Base-by-base conservation (phyloP, 306 rosid species). In the Vachellia collinsii region DNA sequence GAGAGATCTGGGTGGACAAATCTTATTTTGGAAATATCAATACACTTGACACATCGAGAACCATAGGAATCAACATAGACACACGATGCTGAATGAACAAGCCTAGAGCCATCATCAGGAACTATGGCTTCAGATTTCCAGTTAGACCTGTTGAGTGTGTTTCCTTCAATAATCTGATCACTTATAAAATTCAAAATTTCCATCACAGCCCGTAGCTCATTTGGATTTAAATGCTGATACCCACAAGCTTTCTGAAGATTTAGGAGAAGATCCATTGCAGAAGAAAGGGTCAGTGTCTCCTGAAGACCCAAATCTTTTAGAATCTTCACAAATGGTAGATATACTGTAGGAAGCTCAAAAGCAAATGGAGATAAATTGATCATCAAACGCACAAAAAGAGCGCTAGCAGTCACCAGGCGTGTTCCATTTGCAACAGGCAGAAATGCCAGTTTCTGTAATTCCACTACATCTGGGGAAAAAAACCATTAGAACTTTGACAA, bases 361-460 rank as follows among this genome's bases (percentile, higher is more conserved):
- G 97, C 95, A 91, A 94, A 93, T 12, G 99, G 99, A 54, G 99
- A 94, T 83, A 94, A 88, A 83, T 93, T 94, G 84, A 94, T 83
- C 47, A 92, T 82, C 77, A 94, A 84, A 46, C 90, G 97, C 36
- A 92, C 97, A 87, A 90, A 94, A 59, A 94, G 94, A 77, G 90
- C 84, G 82, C 86, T 83, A 14, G 97, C 95, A 25, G 91, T 84
- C 85, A 94, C 95, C 85, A 94, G 85, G 79, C 97, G 99, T 4
- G 99, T 93, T 82, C 94, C 99, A 78, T 94, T 93, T 83, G 99
- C 99, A 72, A 89, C 97, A 83, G 99, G 97, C 43, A 94, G 85
- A 88, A 94, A 93, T 22, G 97, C 97, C 77, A 93, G 91, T 79
- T 70, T 82, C 78, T 72, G 83, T 85, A 94, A 85, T 83, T 91